Base-by-base conservation (phyloP, 2,329 filamentous ascomycete genomes). In the Myriosclerotinia duriaeana region DNA sequence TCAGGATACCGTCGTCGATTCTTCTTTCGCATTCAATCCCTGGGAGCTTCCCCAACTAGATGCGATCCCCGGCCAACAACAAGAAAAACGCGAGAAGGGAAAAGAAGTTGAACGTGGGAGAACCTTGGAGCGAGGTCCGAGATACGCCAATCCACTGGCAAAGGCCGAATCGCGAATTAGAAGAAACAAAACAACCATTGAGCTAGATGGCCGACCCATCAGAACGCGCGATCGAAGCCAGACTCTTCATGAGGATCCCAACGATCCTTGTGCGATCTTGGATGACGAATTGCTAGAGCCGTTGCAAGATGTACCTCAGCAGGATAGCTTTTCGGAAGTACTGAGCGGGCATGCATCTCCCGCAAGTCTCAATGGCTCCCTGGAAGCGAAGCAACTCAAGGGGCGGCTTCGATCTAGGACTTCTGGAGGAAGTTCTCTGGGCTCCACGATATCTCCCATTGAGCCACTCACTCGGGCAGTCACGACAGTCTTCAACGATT, bases 211-310 rank as follows among this genome's bases (percentile, higher is more conserved):
- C 15, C 65, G 66, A 20, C 64, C 69, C 9, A 72, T 75, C 6
- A 53, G 66, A 12, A 72, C 69, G 52, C 71, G 71, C 12, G 70
- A 71, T 64, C 74, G 74, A 14, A 76, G 73, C 53, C 72, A 68
- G 60, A 75, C 73, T 4, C 70, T 73, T 48, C 72, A 73, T 38
- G 72, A 76, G 20, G 64, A 76, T 50, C 74, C 74, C 9, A 66
- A 58, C 3, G 72, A 74, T 68, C 70, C 69, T 17, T 66, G 65
- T 55, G 74, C 73, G 5, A 66, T 71, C 26, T 65, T 76, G 3
- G 75, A 76, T 34, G 74, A 76, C 54, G 61, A 70, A 22, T 30
- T 76, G 26, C 66, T 76, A 11, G 75, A 76, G 44, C 74, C 75
- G 30, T 73, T 71, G 34, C 71, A 72, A 44, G 67, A 70, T 48